phyloP scores from a whole-genome alignment of 1,284 basidiomycete species.

The Calocybe gambosa region DNA sequence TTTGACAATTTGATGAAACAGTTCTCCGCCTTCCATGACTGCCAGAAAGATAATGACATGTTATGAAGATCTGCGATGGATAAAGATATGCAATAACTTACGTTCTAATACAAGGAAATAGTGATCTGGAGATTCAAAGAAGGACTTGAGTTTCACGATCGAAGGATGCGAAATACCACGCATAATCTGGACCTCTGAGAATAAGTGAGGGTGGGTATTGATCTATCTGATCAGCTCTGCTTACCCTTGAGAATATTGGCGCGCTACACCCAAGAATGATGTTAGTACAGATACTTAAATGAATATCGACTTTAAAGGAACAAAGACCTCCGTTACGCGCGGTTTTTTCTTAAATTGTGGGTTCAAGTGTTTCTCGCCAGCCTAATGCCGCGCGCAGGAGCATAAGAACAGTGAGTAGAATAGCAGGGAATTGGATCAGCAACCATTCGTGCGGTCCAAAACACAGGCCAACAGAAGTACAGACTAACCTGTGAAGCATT shows the following conservation, averaged over 20 bases:
- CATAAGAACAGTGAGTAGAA: slow-evolving; percentile 20
- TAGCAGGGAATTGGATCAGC: slow-evolving; percentile 16
- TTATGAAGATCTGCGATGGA: too few species aligned
- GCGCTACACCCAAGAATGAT: slow-evolving; percentile 50
- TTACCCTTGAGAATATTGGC: slow-evolving; percentile 94
- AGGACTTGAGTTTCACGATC: slow-evolving; percentile 85
- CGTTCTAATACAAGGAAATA: slow-evolving; percentile 95
- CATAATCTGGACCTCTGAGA: slow-evolving; percentile 97
- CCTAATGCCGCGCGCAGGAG: slow-evolving; percentile 49
- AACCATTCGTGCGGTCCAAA: slow-evolving; percentile 15
- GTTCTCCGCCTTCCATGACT: slow-evolving; percentile 97
- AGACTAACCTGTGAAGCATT: slow-evolving; percentile 90
- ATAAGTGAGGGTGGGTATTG: not conserved
- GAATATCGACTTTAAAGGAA: slow-evolving; percentile 20
- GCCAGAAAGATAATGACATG: slow-evolving; percentile 12
- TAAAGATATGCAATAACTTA: slow-evolving; percentile 33
- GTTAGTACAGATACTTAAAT: slow-evolving; percentile 18
- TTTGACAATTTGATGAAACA: slow-evolving; percentile 99
- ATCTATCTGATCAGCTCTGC: slow-evolving; percentile 14
- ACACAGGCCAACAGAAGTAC: slow-evolving; percentile 14
- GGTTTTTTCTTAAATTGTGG: slow-evolving; percentile 92
- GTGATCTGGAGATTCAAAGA: slow-evolving; percentile 88
- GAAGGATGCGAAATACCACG: slow-evolving; percentile 86
- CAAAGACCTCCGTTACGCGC: slow-evolving; percentile 89
- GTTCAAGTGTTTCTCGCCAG: slow-evolving; percentile 88